Evolutionary conservation across 345 rosid genomes (phyloP), one percentile per base, ranked within the genome.

Genomic region (Eucalyptus leucophloia): DNA sequence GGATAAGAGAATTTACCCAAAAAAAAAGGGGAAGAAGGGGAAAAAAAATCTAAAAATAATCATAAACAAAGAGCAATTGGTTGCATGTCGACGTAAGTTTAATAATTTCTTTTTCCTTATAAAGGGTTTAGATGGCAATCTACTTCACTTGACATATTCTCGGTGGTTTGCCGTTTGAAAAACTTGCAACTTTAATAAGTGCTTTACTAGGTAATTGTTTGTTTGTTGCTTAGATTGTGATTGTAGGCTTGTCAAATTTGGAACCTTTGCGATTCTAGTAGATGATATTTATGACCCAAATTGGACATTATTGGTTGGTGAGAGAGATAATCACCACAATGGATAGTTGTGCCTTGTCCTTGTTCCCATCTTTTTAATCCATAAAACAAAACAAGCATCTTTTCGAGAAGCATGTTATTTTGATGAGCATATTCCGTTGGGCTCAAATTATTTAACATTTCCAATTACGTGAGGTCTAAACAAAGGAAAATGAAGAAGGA

Each of bases 191-290:
- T 65, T 7, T 0, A 65, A 7, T 65, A 15, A 2, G 72, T n/a
- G 17, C 0, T 65, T 15, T 65, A n/a, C 5, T 15, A 4, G 6
- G 19, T 4, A 65, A n/a, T 65, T 65, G 5, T 65, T 65, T n/a
- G 0, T 15, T 2, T 4, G 1, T n/a, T 32, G 1, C 16, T n/a
- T 2, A 0, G 2, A 65, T 0, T 65, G 0, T 7, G 5, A 65
- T 7, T 65, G 15, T 16, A 32, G 72, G 19, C 4, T 65, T 65
- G 37, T n/a, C 19, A 14, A 14, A n/a, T 7, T 0, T 2, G 4
- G 0, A 65, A 65, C 9, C 18, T 65, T 2, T 32, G 0, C 0
- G 1, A n/a, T 65, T 1, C 4, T 13, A 12, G 16, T 12, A 65
- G 19, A 65, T n/a, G 37, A 65, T 65, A 65, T 14, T 65, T 65